Conservation (phyloP, 192 early-diverging fungal genomes). For the Glomus cerebriforme region DNA sequence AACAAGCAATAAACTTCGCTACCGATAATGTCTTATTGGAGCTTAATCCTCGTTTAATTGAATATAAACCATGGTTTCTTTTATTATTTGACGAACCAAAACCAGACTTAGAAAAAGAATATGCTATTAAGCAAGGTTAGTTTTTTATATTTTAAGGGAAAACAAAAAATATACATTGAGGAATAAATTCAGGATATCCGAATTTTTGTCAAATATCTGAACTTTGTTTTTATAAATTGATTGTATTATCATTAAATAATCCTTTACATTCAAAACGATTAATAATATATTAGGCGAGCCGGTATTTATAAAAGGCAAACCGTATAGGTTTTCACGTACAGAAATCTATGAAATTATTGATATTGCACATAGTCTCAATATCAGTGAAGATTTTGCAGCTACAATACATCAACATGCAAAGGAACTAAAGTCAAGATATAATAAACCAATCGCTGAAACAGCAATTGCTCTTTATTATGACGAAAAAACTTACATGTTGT, state of each 20-base stretch:
- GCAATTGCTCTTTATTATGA: slow-evolving; percentile 68
- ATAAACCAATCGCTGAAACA: slow-evolving; percentile 61
- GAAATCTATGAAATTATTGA: background rate
- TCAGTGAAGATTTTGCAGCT: background rate
- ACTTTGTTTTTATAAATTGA: too few species aligned
- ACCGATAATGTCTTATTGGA: background rate
- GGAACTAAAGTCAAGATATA: slow-evolving; percentile 46
- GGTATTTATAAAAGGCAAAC: background rate
- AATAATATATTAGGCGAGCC: background rate
- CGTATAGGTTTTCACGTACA: background rate
- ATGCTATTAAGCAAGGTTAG: background rate
- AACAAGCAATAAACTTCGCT: background rate
- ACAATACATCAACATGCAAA: background rate
- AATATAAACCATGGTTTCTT: background rate
- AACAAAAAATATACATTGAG: too few species aligned
- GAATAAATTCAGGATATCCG: too few species aligned
- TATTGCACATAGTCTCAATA: background rate
- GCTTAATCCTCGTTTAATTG: background rate
- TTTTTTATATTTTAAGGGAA: background rate
- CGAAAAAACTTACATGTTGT: slow-evolving; percentile 64
- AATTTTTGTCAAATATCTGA: too few species aligned
- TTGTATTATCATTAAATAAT: background rate
- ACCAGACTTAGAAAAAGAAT: background rate
- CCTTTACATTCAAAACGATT: background rate
- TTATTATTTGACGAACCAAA: background rate